Percentiles rank a stretch among this genome's conserved stretches.
Conservation (phyloP, 1,284 basidiomycete species). For the Ceratobasidium sp. region DNA sequence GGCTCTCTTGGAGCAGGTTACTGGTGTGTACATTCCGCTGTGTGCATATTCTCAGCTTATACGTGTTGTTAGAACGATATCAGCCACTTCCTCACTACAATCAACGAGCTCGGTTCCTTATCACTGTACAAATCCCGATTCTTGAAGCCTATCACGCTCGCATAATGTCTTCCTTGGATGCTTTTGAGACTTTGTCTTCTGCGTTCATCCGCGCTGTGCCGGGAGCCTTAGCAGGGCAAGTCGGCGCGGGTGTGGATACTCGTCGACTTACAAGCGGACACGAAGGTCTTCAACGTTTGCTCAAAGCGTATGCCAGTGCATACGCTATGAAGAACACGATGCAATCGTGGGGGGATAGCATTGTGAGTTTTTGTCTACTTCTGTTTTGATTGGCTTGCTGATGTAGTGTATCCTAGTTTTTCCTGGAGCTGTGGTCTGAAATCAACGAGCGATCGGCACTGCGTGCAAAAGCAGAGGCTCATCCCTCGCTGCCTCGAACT, state of each 20-base stretch:
- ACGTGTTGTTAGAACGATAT: constrained; percentile 76
- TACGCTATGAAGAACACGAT: constrained; percentile 74
- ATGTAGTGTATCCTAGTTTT: constrained; percentile 67
- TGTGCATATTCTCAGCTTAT: background rate
- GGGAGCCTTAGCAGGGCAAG: constrained; percentile 72
- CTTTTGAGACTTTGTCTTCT: constrained; percentile 90
- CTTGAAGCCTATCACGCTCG: constrained; percentile 80
- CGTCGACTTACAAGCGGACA: constrained; percentile 76
- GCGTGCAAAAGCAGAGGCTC: constrained; percentile 62
- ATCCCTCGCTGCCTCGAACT: constrained; percentile 63
- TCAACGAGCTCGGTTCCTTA: constrained; percentile 85
- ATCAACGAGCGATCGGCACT: constrained; percentile 69
- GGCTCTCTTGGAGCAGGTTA: constrained; percentile 87
- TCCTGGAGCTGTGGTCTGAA: constrained; percentile 86
- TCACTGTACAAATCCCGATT: constrained; percentile 85
- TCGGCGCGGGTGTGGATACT: constrained; percentile 65
- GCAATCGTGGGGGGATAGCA: constrained; percentile 84
- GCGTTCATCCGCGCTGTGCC: constrained; percentile 90
- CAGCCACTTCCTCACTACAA: constrained; percentile 80
- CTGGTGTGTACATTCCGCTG: constrained; percentile 62
- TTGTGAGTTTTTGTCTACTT: constrained; percentile 63
- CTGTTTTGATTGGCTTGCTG: background rate
- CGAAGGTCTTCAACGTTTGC: constrained; percentile 80
- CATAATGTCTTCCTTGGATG: constrained; percentile 86
- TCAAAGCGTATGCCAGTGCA: constrained; percentile 84